Percentiles rank a stretch among this genome's conserved stretches.
These are phyloP conservation scores for Kalaharituber pfeilii DNA, from an alignment of 2,329 filamentous ascomycete genomes.

Conservation along the genomic window DNA sequence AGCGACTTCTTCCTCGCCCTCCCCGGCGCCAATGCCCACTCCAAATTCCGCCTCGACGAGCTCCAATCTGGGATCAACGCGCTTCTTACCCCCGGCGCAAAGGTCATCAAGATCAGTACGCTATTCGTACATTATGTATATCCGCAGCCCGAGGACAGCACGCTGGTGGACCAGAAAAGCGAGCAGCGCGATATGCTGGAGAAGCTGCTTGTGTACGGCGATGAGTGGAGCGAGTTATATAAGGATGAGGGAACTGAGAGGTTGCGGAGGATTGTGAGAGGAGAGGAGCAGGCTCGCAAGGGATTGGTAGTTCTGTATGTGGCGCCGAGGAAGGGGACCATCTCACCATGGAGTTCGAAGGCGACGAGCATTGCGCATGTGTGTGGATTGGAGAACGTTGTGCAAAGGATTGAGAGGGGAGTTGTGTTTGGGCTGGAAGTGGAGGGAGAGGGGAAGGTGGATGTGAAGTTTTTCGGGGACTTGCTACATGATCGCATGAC, in stretches of 20 bases:
- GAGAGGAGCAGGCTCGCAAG: not conserved
- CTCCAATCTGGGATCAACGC: conserved; percentile 33
- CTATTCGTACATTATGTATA: conserved; percentile 51
- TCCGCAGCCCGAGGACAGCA: conserved; percentile 30
- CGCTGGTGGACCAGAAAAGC: conserved; percentile 20
- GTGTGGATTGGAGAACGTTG: conserved; percentile 55
- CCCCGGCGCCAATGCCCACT: conserved; percentile 38
- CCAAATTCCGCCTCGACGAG: conserved; percentile 31
- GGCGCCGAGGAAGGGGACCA: conserved; percentile 58
- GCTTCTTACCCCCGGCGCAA: conserved; percentile 20
- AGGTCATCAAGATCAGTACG: conserved; percentile 35
- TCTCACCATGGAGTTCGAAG: conserved; percentile 95
- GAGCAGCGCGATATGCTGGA: conserved; percentile 37
- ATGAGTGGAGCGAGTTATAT: conserved; percentile 31
- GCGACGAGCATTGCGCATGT: conserved; percentile 87
- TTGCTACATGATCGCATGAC: conserved; percentile 89
- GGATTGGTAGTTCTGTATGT: conserved; percentile 45
- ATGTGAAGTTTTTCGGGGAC: conserved; percentile 43
- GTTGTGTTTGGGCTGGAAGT: conserved; percentile 55
- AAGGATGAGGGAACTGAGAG: conserved; percentile 21
- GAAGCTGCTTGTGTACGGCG: conserved; percentile 44
- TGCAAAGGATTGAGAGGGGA: conserved; percentile 72
- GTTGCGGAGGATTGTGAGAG: conserved; percentile 6
- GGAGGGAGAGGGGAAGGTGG: conserved; percentile 31
- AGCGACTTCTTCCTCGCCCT: conserved; percentile 26